These are phyloP conservation scores for Fusarium multiceps DNA, from an alignment of 2,329 filamentous ascomycete species.

Conservation along the genomic window DNA sequence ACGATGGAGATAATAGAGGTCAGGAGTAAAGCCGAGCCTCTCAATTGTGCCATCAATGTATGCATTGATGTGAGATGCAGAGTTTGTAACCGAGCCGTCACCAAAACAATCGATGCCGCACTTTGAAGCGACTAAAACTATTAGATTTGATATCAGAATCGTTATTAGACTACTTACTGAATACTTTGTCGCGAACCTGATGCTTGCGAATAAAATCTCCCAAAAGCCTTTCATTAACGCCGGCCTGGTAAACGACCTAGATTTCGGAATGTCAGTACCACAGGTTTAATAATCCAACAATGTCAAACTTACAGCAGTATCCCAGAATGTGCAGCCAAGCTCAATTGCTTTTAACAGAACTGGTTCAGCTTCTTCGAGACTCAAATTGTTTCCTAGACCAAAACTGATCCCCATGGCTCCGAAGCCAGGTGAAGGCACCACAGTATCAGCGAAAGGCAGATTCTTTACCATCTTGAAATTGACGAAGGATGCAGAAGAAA, in stretches of 20 bases:
- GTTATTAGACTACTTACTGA: background rate
- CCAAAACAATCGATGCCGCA: constrained; percentile 2
- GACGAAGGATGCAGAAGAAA: too few relatives aligned
- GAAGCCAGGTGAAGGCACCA: constrained; percentile 1
- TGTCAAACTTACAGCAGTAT: background rate
- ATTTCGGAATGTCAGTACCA: background rate
- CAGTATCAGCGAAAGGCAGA: background rate
- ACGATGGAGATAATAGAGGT: constrained; percentile 5
- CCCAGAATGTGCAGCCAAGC: constrained; percentile 12
- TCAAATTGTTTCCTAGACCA: background rate
- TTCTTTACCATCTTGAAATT: background rate
- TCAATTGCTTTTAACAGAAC: constrained; percentile 8
- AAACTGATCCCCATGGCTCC: constrained; percentile 12
- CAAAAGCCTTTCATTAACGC: constrained; percentile 9
- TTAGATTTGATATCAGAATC: too few relatives aligned
- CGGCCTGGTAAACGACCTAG: constrained; percentile 5
- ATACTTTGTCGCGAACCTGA: constrained; percentile 2
- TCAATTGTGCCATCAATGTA: constrained; percentile 11
- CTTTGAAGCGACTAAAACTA: background rate
- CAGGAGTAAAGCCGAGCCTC: constrained; percentile 10
- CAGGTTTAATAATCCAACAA: accelerated
- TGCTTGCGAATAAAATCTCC: constrained; percentile 19
- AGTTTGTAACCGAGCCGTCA: background rate
- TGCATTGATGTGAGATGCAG: background rate
- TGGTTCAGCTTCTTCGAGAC: constrained; percentile 4